Evolutionary conservation across 2,329 filamentous ascomycete species (phyloP).

Genomic region (Microdochium nivale): DNA sequence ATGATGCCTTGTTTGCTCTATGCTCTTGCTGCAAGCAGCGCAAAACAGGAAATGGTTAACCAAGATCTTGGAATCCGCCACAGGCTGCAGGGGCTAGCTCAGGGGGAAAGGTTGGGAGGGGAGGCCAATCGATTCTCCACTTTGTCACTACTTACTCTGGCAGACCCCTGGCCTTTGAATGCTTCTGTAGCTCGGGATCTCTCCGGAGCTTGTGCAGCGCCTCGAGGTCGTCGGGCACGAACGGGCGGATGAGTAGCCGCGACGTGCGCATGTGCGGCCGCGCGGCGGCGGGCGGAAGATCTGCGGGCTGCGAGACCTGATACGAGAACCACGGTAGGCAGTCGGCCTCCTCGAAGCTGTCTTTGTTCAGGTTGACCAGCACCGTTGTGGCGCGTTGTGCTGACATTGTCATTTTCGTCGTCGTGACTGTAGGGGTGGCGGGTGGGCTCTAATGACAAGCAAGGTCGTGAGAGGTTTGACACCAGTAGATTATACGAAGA

Average conservation of each 20-base stretch:
- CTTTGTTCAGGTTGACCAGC: background rate
- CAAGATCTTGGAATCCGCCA: too few relatives aligned
- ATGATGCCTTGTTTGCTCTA: conserved; percentile 1
- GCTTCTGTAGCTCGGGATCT: background rate
- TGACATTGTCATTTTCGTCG: background rate
- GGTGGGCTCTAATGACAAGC: too few relatives aligned
- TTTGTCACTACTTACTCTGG: background rate
- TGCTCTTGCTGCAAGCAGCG: background rate
- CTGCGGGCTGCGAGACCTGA: background rate
- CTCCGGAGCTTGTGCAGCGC: background rate
- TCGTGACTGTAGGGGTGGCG: background rate
- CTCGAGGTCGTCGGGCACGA: background rate
- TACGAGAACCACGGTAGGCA: background rate
- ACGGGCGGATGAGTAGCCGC: background rate
- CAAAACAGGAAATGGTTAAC: background rate
- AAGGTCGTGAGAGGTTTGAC: too few relatives aligned
- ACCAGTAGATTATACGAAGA: too few relatives aligned
- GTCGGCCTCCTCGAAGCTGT: background rate
- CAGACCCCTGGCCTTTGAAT: background rate
- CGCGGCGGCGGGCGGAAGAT: background rate
- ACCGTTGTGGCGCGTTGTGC: background rate
- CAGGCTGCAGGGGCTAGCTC: too few relatives aligned
- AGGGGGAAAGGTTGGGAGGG: too few relatives aligned
- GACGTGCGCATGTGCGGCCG: background rate
- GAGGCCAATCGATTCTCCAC: too few relatives aligned